Percentiles rank a stretch among this genome's conserved stretches.
These are phyloP conservation scores for Mrakia gelida DNA, from an alignment of 768 basidiomycete species.

Conservation along the genomic window DNA sequence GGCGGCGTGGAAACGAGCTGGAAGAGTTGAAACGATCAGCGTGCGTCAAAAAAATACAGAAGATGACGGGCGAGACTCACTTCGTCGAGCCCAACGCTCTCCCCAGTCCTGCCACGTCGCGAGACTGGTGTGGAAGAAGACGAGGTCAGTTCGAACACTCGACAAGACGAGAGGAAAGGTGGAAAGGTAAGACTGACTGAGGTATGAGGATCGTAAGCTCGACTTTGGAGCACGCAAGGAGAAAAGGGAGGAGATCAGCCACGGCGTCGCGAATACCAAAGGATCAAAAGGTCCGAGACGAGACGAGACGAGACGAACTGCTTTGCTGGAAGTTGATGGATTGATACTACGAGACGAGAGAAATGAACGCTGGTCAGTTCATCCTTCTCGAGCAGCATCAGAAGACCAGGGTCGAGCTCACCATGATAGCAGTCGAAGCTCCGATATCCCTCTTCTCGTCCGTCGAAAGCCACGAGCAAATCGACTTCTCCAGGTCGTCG, in stretches of 20 bases:
- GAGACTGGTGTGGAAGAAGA: neutral
- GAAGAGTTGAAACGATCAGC: neutral
- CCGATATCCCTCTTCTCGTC: slow-evolving; percentile 78
- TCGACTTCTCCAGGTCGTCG: slow-evolving; percentile 60
- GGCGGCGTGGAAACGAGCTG: slow-evolving; percentile 69
- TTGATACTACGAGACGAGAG: neutral
- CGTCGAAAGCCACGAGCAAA: slow-evolving; percentile 71
- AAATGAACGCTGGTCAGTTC: too few relatives aligned
- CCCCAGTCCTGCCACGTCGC: slow-evolving; percentile 56
- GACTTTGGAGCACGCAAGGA: slow-evolving; percentile 44
- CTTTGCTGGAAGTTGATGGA: neutral
- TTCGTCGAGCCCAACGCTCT: slow-evolving; percentile 57
- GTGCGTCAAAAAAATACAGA: neutral
- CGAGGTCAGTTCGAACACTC: neutral
- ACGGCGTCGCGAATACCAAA: neutral
- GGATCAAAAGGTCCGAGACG: too few relatives aligned
- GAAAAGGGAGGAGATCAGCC: neutral
- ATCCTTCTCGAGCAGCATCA: too few relatives aligned
- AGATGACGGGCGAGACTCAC: neutral
- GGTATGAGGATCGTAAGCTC: slow-evolving; percentile 64
- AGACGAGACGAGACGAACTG: neutral
- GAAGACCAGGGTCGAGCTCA: too few relatives aligned
- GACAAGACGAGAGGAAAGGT: too few relatives aligned
- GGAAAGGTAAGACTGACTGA: slow-evolving; percentile 37
- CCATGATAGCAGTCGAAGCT: slow-evolving; percentile 58